phyloP scores from a whole-genome alignment of 2,329 filamentous ascomycete species.

The Gremmenia infestans region DNA sequence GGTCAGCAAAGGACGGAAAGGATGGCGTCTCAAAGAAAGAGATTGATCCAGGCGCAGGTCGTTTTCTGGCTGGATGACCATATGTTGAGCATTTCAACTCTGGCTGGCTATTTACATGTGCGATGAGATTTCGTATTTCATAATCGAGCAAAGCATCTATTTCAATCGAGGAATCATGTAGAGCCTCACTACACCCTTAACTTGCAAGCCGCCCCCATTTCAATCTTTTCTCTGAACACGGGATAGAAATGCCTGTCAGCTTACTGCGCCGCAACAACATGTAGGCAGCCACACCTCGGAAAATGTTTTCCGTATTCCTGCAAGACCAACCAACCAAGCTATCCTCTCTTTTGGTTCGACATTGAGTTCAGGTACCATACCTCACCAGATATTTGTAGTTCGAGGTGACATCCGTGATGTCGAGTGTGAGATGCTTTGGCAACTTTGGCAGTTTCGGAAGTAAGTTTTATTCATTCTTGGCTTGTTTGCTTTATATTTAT shows the following conservation, averaged over 20 bases:
- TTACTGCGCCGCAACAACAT: background rate
- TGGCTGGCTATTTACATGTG: background rate
- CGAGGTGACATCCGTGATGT: background rate
- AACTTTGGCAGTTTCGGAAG: too few relatives aligned
- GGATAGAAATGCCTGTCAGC: background rate
- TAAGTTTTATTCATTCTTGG: too few relatives aligned
- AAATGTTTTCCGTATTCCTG: background rate
- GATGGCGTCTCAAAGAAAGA: conserved; percentile 11
- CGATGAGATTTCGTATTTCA: background rate
- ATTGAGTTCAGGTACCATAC: background rate
- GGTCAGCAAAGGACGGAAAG: conserved; percentile 11
- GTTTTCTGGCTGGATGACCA: background rate
- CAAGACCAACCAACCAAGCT: background rate
- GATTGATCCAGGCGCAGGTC: background rate
- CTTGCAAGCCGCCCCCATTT: background rate
- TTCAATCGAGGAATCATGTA: background rate
- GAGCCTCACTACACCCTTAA: background rate
- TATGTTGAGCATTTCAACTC: background rate
- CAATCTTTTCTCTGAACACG: background rate
- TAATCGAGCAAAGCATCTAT: background rate
- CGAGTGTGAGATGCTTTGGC: background rate
- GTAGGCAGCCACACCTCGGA: background rate
- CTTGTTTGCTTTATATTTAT: too few relatives aligned
- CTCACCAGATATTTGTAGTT: background rate
- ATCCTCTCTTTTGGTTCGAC: background rate